Percentiles rank a stretch among this genome's conserved stretches.
These are phyloP conservation scores for Auriscalpium orientale DNA, from an alignment of 768 basidiomycete species.

Conservation along the genomic window DNA sequence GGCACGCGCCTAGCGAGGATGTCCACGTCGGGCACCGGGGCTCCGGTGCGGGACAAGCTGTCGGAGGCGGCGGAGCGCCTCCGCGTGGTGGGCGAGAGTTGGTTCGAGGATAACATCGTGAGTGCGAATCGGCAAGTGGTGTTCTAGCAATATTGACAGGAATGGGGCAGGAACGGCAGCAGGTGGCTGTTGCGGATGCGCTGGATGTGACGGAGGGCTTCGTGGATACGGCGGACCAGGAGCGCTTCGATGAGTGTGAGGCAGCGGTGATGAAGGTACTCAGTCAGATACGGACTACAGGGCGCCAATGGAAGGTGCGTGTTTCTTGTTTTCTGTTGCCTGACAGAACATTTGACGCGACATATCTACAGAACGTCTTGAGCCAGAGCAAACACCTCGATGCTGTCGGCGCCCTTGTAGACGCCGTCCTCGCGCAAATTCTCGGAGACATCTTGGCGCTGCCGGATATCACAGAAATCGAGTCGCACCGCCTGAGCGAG, in stretches of 20 bases:
- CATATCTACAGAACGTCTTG: conserved; percentile 46
- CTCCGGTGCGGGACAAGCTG: conserved; percentile 37
- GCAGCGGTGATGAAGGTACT: conserved; percentile 54
- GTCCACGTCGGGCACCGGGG: conserved; percentile 14
- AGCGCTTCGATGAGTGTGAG: conserved; percentile 72
- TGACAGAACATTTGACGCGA: not conserved
- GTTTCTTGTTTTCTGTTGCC: not conserved
- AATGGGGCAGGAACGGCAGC: conserved; percentile 39
- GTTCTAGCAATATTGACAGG: conserved; percentile 2
- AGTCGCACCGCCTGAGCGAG: conserved; percentile 78
- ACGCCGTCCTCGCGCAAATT: conserved; percentile 59
- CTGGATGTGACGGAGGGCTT: conserved; percentile 58
- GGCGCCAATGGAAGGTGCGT: conserved; percentile 68
- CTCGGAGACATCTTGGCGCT: conserved; percentile 68
- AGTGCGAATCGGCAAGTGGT: conserved; percentile 22
- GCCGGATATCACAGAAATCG: conserved; percentile 80
- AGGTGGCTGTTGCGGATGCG: conserved; percentile 36
- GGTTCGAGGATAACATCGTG: conserved; percentile 67
- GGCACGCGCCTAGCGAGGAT: conserved; percentile 27
- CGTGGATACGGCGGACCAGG: conserved; percentile 58
- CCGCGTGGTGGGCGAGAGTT: conserved; percentile 52
- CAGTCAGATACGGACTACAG: conserved; percentile 53
- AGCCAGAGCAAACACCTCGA: conserved; percentile 65
- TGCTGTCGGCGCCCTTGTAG: conserved; percentile 63
- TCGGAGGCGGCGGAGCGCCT: conserved; percentile 45